phyloP scores from a whole-genome alignment of 352 stramenopile genomes.

The Aphanomyces euteiches region DNA sequence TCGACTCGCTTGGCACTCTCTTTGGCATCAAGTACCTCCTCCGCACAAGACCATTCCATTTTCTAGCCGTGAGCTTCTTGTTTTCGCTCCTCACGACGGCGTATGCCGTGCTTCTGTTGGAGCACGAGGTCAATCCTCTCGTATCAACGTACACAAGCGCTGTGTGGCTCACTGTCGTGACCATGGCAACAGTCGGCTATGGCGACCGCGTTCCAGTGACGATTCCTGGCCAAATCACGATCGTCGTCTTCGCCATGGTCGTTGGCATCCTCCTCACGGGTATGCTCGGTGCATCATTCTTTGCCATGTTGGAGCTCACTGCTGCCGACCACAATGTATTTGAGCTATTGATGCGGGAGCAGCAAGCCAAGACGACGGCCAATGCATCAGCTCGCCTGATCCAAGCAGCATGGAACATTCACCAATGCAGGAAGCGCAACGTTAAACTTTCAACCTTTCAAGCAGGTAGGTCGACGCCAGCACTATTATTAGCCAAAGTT shows the following conservation, averaged over 20 bases:
- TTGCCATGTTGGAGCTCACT: slow-evolving; percentile 49
- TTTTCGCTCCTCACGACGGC: slow-evolving; percentile 49
- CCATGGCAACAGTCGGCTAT: slow-evolving; percentile 75
- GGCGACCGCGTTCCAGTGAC: slow-evolving; percentile 59
- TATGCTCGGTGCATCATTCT: slow-evolving; percentile 63
- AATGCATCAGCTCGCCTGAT: slow-evolving; percentile 56
- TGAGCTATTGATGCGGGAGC: slow-evolving; percentile 44
- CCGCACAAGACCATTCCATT: slow-evolving; percentile 57
- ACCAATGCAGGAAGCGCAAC: slow-evolving; percentile 10
- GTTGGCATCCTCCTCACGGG: slow-evolving; percentile 64
- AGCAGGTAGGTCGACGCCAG: slow-evolving; percentile 7
- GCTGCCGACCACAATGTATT: slow-evolving; percentile 63
- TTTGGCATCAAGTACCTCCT: slow-evolving; percentile 81
- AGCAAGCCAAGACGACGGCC: slow-evolving; percentile 44
- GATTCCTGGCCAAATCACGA: slow-evolving; percentile 49
- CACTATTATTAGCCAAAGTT: background rate
- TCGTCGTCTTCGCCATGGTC: slow-evolving; percentile 65
- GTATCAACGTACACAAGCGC: slow-evolving; percentile 56
- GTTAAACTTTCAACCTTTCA: background rate
- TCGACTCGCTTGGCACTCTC: slow-evolving; percentile 71
- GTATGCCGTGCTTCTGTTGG: slow-evolving; percentile 64
- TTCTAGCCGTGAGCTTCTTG: slow-evolving; percentile 46
- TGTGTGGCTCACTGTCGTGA: slow-evolving; percentile 66
- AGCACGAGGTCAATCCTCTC: slow-evolving; percentile 58
- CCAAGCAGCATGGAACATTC: slow-evolving; percentile 51